Base-by-base conservation (phyloP, 169 alveolate genomes). In the Theileria equi region DNA sequence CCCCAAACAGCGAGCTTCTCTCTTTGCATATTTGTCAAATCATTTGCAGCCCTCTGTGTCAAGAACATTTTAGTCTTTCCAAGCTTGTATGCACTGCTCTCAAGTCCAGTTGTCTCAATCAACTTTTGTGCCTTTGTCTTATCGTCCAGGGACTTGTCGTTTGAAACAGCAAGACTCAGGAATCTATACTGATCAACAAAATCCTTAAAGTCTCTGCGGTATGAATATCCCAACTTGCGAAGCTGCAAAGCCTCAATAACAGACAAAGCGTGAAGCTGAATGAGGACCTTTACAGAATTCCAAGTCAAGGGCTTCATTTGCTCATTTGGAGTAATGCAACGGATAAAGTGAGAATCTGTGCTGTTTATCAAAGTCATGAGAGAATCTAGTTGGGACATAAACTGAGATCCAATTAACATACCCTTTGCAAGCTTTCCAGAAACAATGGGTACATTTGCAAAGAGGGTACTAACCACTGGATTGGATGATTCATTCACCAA, bases 251-350 rank as follows among this genome's bases (percentile, higher is more conserved):
- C 96, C 53, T 92, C 96, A 26, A 92, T 81, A 43, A 92, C 89
- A 38, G 96, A 92, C n/a, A 92, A 85, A n/a, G 96, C 95, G 62
- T 92, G 73, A 17, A 92, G 83, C 69, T 92, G 96, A 32, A 92
- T 85, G 13, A 92, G 71, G 32, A 92, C 93, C 59, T 91, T 91
- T 28, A 95, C 90, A 52, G 88, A 80, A 38, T 85, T 89, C 95
- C 95, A 92, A 23, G 91, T 93, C 40, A 92, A 65, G 17, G 97
- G 94, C 64, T 90, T 77, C 80, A 91, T 92, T 26, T 89, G 57
- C 52, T 92, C 97, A 74, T 93, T 93, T 26, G 97, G 97, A 79
- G 91, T 91, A 44, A 93, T 89, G 79, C 97, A 93, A 11, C 97
- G 81, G 63, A 93, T 88, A 74, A 92, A 93, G 80, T 93, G 97